Evolutionary conservation across 2,329 filamentous ascomycete genomes (phyloP), one percentile per base, ranked within the genome.

Genomic region (Phialocephala sp.): DNA sequence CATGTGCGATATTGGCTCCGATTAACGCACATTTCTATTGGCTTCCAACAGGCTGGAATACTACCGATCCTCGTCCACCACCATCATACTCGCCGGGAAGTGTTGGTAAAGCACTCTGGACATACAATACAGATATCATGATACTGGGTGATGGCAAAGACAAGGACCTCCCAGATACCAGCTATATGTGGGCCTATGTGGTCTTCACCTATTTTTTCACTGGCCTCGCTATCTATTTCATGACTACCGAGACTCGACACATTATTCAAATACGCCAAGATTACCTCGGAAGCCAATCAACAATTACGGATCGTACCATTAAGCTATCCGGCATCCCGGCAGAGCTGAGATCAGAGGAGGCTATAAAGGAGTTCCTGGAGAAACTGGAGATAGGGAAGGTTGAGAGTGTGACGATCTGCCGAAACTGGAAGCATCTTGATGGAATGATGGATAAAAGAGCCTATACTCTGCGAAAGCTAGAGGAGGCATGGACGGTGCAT

Each of bases 141-240:
- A 57, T 43, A 8, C 50, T 39, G 37, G 62, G 55, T 1, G 63
- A 58, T 27, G 62, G 52, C 22, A 66, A 63, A 4, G 62, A 67
- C 22, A 62, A 65, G 11, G 62, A 65, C 1, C 18, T 68, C 20
- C 63, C 68, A 2, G 66, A 73, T 18, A 71, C 68, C 14, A 75
- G 70, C 36, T 97, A 94, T 73, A 81, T 97, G 1, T 97, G 94
- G 93, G 91, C 94, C 74, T 97, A 98, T 75, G 86, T 97, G 15
- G 83, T 91, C n/a, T 99, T 99, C 73, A 92, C 93, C 1, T 99
- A 97, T 80, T 84, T 98, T 59, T 99, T 98, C 77, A 94, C 91
- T 6, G 87, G 83, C 1, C 80, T 98, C 50, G 91, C 92, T 0
- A 81, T 97, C 14, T 97, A 94, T 76, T 86, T 94, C 71, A 88